Percentiles rank a stretch among this genome's conserved stretches.
phyloP scores from a whole-genome alignment of 129 eudicot species.

The Erigeron canadensis region DNA sequence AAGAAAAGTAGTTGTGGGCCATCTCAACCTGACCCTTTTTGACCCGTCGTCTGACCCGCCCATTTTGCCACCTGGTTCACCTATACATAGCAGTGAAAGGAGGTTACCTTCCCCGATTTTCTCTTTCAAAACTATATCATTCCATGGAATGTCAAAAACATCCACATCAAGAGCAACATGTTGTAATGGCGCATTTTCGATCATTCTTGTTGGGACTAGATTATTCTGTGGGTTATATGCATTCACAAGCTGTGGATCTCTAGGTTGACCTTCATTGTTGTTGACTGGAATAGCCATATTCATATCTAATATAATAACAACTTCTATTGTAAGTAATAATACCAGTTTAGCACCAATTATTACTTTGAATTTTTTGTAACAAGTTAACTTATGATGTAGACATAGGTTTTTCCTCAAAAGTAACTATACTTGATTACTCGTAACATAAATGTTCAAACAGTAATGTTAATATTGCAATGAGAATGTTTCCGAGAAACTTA shows the following conservation, averaged over 20 bases:
- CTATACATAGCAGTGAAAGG: conserved; percentile 18
- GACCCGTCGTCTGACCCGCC: background rate
- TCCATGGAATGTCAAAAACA: conserved; percentile 85
- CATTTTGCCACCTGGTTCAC: background rate
- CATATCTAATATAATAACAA: conserved; percentile 18
- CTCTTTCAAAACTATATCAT: conserved; percentile 72
- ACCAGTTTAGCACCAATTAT: background rate
- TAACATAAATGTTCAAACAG: conserved; percentile 8
- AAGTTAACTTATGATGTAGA: background rate
- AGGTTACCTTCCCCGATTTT: conserved; percentile 81
- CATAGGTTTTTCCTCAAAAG: background rate
- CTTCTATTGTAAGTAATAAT: background rate
- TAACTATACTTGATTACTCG: background rate
- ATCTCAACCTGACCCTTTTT: background rate
- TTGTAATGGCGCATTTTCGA: conserved; percentile 38
- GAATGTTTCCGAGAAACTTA: conserved; percentile 28
- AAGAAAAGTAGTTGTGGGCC: background rate
- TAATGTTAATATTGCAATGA: conserved; percentile 1
- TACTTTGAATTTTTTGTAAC: background rate
- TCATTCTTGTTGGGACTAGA: conserved; percentile 23
- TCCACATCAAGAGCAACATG: conserved; percentile 54
- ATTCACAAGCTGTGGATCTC: conserved; percentile 35
- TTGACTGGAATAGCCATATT: conserved; percentile 41
- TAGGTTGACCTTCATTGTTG: conserved; percentile 39
- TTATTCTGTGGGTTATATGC: conserved; percentile 23